Conservation (phyloP, 768 basidiomycete species). For the Amanita rubescens region DNA sequence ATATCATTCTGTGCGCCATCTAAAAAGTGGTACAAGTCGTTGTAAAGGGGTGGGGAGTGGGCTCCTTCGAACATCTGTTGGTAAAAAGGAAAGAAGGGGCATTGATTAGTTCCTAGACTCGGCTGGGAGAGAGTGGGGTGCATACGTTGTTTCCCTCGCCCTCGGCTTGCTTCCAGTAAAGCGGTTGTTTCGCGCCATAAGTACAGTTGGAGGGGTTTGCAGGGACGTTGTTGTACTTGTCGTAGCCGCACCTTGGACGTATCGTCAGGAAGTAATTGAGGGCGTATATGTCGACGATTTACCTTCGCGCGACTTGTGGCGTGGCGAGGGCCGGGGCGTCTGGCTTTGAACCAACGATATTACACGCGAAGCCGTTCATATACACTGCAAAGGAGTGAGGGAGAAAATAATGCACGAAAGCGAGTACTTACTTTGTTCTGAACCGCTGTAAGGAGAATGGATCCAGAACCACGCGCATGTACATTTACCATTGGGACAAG, state of each 20-base stretch:
- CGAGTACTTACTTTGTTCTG: constrained; percentile 3
- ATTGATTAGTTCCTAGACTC: too few relatives aligned
- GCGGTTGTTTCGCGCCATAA: constrained; percentile 31
- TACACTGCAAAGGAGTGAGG: neutral
- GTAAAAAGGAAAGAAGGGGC: neutral
- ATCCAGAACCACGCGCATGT: constrained; percentile 46
- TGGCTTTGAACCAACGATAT: too few relatives aligned
- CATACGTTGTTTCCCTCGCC: too few relatives aligned
- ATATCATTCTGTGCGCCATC: constrained; percentile 43
- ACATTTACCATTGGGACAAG: constrained; percentile 36
- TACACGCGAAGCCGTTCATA: too few relatives aligned
- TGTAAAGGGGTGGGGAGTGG: constrained; percentile 37
- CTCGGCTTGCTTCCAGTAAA: too few relatives aligned
- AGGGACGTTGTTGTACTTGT: constrained; percentile 22
- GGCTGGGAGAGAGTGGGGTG: too few relatives aligned
- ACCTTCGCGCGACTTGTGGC: too few relatives aligned
- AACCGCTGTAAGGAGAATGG: constrained; percentile 26
- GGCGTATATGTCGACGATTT: neutral
- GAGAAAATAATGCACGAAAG: neutral
- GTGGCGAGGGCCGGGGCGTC: too few relatives aligned
- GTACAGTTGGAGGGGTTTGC: constrained; percentile 39
- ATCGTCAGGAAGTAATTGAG: too few relatives aligned
- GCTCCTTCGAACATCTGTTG: constrained; percentile 39
- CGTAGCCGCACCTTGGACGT: constrained; percentile 35
- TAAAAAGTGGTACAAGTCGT: constrained; percentile 38